Base-by-base conservation (phyloP, 179 eudicot genomes). In the Spergularia azorica region DNA sequence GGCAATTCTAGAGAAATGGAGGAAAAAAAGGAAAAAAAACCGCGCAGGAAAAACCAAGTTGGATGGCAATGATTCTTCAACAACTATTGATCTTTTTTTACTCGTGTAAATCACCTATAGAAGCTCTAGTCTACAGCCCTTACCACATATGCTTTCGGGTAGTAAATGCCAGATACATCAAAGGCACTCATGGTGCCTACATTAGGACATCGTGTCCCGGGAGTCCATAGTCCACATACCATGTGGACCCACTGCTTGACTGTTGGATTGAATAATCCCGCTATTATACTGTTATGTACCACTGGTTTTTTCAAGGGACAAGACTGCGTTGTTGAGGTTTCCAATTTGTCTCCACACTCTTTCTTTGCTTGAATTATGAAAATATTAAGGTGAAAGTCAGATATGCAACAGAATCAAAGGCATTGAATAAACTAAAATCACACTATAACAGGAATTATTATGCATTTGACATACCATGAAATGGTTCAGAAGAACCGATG, bases 151-250 rank as follows among this genome's bases (percentile, higher is more conserved):
- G 68, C 79, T 62, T 86, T 83, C 70, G 86, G 82, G 70, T 54
- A 51, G 76, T 74, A 72, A 78, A 80, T 88, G 63, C 86, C 89
- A 71, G 89, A 88, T 76, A 88, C 86, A 85, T 86, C 89, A 76
- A 88, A 86, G 71, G 88, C 88, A 82, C 87, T 87, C 91, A 88
- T 87, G 72, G 91, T 85, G 78, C 81, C 86, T 73, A 87, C 89
- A 79, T 87, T 85, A 67, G 91, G 88, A 83, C 89, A 87, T 61
- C 91, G 84, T 71, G 91, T 85, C 72, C 83, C 87, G 43, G 89
- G 87, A 73, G 89, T 88, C 91, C 91, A 88, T 56, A 88, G 83
- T 72, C 89, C 91, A 80, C 91, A 88, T 69, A 88, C 89, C 89
- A 88, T 83, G 77, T 88, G 91, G 63, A 88, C 76, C 91, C 91